These are phyloP conservation scores for Backusella tuberculispora DNA, from an alignment of 192 early-diverging fungal genomes.

Conservation along the genomic window DNA sequence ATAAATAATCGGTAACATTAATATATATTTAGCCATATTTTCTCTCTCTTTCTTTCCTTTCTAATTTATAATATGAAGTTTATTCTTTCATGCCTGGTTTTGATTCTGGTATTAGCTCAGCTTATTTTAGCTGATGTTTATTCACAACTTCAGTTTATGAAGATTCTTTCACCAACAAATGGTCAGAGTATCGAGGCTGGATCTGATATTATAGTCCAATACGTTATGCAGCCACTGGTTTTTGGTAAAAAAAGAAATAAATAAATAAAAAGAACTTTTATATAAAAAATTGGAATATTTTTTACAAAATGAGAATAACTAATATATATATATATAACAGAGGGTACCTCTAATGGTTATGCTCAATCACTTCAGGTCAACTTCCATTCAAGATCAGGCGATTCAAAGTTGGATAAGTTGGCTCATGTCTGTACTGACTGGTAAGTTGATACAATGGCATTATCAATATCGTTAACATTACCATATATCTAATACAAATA, in stretches of 20 bases:
- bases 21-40: too few relatives aligned
- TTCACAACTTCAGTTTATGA: constrained; percentile 38
- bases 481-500: too few relatives aligned
- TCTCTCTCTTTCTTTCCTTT: not conserved
- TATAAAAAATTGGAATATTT: too few relatives aligned
- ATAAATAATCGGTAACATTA: not conserved
- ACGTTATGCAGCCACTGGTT: constrained; percentile 32
- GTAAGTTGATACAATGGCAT: too few relatives aligned
- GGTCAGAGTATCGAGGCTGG: constrained; percentile 28
- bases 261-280: not conserved
- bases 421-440: constrained; percentile 18
- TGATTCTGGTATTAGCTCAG: not conserved
- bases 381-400: constrained; percentile 34
- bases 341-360: constrained; percentile 24
- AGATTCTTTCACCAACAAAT: constrained; percentile 29
- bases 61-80: not conserved
- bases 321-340: constrained; percentile 18
- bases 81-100: not conserved
- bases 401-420: constrained; percentile 17
- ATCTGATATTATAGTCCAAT: constrained; percentile 22
- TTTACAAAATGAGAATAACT: not conserved
- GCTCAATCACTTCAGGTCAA: constrained; percentile 26
- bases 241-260: constrained; percentile 4
- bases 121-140: constrained; percentile 22
- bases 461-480: too few relatives aligned